phyloP scores from a whole-genome alignment of 2,329 filamentous ascomycete genomes.

The Talaromyces sp. region DNA sequence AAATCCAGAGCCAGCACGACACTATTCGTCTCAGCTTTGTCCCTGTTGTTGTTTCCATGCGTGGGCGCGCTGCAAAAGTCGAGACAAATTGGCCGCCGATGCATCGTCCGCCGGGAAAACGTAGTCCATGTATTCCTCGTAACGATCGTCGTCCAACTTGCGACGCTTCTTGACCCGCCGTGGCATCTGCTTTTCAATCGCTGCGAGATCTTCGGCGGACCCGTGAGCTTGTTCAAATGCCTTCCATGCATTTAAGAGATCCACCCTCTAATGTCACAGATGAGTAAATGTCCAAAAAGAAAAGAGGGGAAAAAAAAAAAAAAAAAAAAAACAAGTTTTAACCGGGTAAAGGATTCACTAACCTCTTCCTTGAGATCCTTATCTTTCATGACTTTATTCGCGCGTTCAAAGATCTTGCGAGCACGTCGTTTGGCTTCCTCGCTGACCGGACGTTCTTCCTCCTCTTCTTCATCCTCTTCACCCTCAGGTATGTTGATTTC shows the following conservation, averaged over 20 bases:
- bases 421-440: conserved; percentile 80
- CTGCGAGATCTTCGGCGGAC: conserved; percentile 67
- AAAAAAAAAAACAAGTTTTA: conserved; percentile 9
- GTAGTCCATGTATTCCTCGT: conserved; percentile 96
- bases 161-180: conserved; percentile 87
- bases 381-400: conserved; percentile 81
- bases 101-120: conserved; percentile 94
- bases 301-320: too few relatives aligned
- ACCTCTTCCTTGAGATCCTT: conserved; percentile 85
- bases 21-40: conserved; percentile 8
- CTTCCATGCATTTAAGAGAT: conserved; percentile 86
- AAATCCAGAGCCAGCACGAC: not conserved
- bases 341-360: conserved; percentile 25
- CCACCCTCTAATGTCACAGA: conserved; percentile 58
- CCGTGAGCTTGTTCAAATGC: conserved; percentile 88
- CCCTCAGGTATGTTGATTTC: conserved; percentile 88
- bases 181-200: conserved; percentile 90
- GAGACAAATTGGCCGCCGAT: conserved; percentile 76
- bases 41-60: conserved; percentile 69
- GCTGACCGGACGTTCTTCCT: conserved; percentile 62
- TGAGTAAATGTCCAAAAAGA: conserved; percentile 36
- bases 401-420: conserved; percentile 77
- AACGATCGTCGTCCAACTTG: conserved; percentile 85
- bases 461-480: conserved; percentile 58
- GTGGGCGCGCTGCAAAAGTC: conserved; percentile 78